Base-by-base conservation (phyloP, 768 basidiomycete species). In the Leccinum longicurvipes region DNA sequence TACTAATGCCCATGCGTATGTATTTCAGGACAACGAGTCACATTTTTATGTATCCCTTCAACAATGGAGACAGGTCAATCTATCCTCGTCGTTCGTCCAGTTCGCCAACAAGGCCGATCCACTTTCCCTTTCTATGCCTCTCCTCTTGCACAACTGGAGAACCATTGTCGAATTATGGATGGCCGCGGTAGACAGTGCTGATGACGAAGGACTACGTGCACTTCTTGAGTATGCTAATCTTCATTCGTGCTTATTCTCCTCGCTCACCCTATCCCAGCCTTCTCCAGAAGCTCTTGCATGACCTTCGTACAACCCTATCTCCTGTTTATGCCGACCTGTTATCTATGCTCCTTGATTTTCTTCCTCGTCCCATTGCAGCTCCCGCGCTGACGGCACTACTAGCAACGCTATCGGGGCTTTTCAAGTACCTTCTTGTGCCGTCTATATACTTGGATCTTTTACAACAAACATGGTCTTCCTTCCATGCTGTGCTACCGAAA, bases 41-140 rank as follows among this genome's bases (percentile, higher is more conserved):
- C 86, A 91, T 66, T 93, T 95, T 63, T 83, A 86, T 52, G 77
- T 82, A 60, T 80, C 87, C 3, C 74, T 95, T 29, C 76, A 82
- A 25, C 83, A 89, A 64, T 91, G 88, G 86, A 75, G 81, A 60
- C 87, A 93, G 62, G 79, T 94, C 57, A 93, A 90, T 68, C 80
- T 95, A 21, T 79, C 90, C 2, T 82, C 88, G 1, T 77, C 83
- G 2, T 94, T 93, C 68, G 70, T 92, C 52, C 72, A 76, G 27
- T 93, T 92, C 64, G 83, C 86, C 2, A 76, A 79, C 55, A 78
- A 79, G 58, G 83, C 79, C 0, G 79, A 84, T 41, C 69, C 77
- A 0, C 73, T 91, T 36, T 84, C 87, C 6, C 79, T 82, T 3
- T 91, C 89, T 5, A 83, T 94, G 81, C 86, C 91, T 1, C 74